Conservation (phyloP, 371 early-diverging fungal species). For the Zychaea mexicana region DNA sequence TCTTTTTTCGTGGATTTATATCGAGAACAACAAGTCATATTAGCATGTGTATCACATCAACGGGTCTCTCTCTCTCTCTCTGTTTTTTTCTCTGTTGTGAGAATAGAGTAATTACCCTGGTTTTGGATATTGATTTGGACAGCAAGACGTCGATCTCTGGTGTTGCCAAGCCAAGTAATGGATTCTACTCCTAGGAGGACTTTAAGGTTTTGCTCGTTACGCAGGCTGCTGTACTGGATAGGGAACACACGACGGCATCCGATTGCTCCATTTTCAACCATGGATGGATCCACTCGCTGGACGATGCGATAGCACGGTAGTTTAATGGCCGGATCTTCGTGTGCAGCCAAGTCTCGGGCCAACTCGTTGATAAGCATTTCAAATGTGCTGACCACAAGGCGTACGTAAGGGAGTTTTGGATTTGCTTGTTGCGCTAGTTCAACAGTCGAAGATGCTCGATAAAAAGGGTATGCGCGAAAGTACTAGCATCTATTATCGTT, state of each 20-base stretch:
- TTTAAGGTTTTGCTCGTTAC: neutral
- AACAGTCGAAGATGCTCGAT: slow-evolving; percentile 5
- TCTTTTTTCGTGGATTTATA: no score
- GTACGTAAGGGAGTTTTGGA: neutral
- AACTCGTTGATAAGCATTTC: slow-evolving; percentile 5
- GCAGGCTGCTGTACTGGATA: slow-evolving; percentile 1
- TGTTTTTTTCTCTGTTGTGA: neutral
- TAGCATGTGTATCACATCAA: neutral
- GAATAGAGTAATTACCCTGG: neutral
- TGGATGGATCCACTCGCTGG: slow-evolving; percentile 6
- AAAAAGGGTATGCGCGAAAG: slow-evolving; percentile 11
- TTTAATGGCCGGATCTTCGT: slow-evolving; percentile 7
- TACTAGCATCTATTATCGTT: no score
- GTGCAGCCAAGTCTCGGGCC: slow-evolving; percentile 8
- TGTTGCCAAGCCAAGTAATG: neutral
- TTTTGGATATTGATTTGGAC: slow-evolving; percentile 11
- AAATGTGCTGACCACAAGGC: neutral
- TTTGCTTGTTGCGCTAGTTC: slow-evolving; percentile 2
- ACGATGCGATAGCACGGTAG: slow-evolving; percentile 10
- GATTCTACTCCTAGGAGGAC: slow-evolving; percentile 2
- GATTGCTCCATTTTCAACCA: neutral
- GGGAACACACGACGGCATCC: slow-evolving; percentile 5
- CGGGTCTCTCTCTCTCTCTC: no score
- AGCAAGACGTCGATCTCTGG: slow-evolving; percentile 8
- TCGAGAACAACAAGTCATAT: neutral